Conservation (phyloP, 1,284 basidiomycete species). For the Lignosus rhinocerotis region DNA sequence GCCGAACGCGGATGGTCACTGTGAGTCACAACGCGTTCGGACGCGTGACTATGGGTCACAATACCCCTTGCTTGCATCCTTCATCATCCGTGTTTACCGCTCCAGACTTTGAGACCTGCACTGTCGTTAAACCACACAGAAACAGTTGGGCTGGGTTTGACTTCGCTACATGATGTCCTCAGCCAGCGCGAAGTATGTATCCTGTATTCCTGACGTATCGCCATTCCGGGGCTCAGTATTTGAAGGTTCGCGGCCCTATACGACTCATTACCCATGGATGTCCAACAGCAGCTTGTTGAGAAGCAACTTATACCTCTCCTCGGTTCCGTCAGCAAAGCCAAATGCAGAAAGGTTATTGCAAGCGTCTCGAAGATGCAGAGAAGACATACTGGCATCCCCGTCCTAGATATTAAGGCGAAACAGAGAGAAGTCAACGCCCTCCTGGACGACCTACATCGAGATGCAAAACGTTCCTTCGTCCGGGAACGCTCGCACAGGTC, state of each 20-base stretch:
- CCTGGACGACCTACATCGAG: constrained; percentile 50
- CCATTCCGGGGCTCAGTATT: neutral
- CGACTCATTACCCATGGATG: constrained; percentile 30
- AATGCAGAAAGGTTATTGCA: constrained; percentile 19
- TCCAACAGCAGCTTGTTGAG: constrained; percentile 29
- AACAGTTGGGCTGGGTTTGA: too few relatives aligned
- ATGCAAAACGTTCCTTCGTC: constrained; percentile 51
- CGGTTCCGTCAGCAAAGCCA: constrained; percentile 22
- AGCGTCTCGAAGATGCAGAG: constrained; percentile 35
- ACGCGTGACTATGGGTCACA: constrained; percentile 13
- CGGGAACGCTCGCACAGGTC: constrained; percentile 51
- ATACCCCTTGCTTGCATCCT: neutral
- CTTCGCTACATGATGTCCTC: neutral
- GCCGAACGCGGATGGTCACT: constrained; percentile 16
- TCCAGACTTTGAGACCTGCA: too few relatives aligned
- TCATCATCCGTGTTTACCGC: neutral
- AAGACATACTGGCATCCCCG: constrained; percentile 43
- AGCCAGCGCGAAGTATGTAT: constrained; percentile 1
- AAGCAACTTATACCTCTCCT: constrained; percentile 34
- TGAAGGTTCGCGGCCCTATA: constrained; percentile 30
- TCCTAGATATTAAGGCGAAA: constrained; percentile 52
- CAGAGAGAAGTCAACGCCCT: constrained; percentile 51
- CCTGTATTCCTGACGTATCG: neutral
- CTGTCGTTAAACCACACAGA: too few relatives aligned
- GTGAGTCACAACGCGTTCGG: neutral